A percentile compares a stretch with the other conserved stretches of the same genome.
Evolutionary conservation across 2,329 filamentous ascomycete genomes (phyloP).

Genomic region (Basipetospora chlamydospora): DNA sequence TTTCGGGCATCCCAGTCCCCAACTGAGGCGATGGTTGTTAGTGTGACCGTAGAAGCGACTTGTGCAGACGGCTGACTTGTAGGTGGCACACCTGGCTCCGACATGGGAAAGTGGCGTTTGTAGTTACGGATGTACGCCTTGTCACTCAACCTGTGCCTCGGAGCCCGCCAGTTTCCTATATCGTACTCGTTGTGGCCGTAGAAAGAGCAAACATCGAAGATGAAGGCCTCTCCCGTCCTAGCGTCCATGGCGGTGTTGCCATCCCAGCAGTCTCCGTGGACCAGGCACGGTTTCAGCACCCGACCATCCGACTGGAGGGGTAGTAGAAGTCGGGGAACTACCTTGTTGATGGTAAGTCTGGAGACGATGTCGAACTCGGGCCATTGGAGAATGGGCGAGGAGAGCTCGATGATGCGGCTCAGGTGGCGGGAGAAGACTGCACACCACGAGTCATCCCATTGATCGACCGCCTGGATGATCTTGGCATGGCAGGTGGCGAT

Average conservation of each 20-base stretch:
- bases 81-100: slow-evolving; percentile 10
- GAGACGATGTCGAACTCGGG: slow-evolving; percentile 10
- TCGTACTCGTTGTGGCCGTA: slow-evolving; percentile 19
- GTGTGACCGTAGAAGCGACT: no score
- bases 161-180: slow-evolving; percentile 13
- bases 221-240: slow-evolving; percentile 14
- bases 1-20: slow-evolving; percentile 15
- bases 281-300: slow-evolving; percentile 15
- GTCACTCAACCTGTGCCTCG: slow-evolving; percentile 11
- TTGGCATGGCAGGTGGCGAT: slow-evolving; percentile 10
- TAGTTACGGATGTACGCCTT: slow-evolving; percentile 10
- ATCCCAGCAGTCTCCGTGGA: slow-evolving; percentile 20
- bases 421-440: background rate
- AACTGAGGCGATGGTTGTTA: slow-evolving; percentile 9
- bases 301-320: slow-evolving; percentile 15
- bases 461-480: background rate
- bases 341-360: slow-evolving; percentile 11
- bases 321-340: slow-evolving; percentile 15
- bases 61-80: no score
- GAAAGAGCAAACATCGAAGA: slow-evolving; percentile 17
- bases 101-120: slow-evolving; percentile 7
- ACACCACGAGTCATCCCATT: background rate
- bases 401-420: background rate
- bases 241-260: slow-evolving; percentile 16
- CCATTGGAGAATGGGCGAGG: slow-evolving; percentile 1